Evolutionary conservation across 75 land plant species (phyloP).

Genomic region (Pinus albicaulis): DNA sequence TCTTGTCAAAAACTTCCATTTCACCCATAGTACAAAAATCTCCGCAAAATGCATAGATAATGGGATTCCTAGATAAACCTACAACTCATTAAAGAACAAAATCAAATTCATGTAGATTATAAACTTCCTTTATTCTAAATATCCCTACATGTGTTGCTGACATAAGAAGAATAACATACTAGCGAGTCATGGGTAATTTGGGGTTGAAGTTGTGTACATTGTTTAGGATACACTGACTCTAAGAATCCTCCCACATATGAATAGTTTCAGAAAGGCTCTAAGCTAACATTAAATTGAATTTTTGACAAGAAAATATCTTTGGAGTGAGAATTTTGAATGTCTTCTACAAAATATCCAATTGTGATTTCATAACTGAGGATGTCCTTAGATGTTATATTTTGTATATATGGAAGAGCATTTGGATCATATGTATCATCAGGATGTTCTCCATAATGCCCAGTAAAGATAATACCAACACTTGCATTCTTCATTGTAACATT

Average conservation of each 20-base stretch:
- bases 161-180: constrained; percentile 16
- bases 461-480: no score
- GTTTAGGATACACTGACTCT: constrained; percentile 50
- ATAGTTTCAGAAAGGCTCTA: no score
- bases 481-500: no score
- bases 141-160: background rate
- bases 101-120: background rate
- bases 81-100: background rate
- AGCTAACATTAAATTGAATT: no score
- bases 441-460: no score
- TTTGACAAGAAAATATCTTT: constrained; percentile 47
- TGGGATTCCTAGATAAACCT: constrained; percentile 5
- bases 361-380: constrained; percentile 53
- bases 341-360: constrained; percentile 60
- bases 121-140: background rate
- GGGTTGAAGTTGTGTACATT: constrained; percentile 38
- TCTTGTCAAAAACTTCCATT: background rate
- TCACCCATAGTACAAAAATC: constrained; percentile 6
- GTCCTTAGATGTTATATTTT: no score
- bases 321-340: constrained; percentile 51
- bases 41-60: constrained; percentile 7
- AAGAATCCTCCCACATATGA: no score
- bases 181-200: constrained; percentile 9
- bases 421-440: no score
- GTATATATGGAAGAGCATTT: no score